These are phyloP conservation scores for Agaricales sp. DNA, from an alignment of 1,284 basidiomycete genomes.

Conservation along the genomic window DNA sequence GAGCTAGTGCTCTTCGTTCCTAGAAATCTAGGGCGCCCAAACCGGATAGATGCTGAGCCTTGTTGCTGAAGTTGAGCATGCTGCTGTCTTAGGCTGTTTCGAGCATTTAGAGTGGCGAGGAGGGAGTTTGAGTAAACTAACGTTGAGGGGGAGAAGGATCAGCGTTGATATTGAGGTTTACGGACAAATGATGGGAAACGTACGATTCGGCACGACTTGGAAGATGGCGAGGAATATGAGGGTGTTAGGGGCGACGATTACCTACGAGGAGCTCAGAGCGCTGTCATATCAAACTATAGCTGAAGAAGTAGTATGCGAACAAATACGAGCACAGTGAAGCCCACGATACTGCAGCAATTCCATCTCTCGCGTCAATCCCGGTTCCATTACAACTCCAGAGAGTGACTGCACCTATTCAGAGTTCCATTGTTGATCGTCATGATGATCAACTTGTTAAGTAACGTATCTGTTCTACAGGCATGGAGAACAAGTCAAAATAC, in stretches of 20 bases:
- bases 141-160: background rate
- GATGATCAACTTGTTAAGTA: background rate
- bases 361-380: background rate
- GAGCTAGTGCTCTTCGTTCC: no score
- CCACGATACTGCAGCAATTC: background rate
- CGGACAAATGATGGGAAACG: no score
- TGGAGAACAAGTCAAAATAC: background rate
- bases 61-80: no score
- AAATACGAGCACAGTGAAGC: background rate
- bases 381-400: background rate
- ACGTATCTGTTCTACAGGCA: background rate
- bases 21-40: no score
- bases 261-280: background rate
- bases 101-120: background rate
- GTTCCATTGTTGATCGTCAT: background rate
- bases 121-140: background rate
- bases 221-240: background rate
- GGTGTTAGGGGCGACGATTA: background rate
- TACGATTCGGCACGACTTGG: background rate
- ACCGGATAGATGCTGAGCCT: no score
- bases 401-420: background rate
- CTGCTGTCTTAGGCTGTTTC: background rate
- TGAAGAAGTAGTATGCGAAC: background rate
- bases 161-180: no score
- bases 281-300: background rate